Evolutionary conservation across 2,329 filamentous ascomycete genomes (phyloP).

Genomic region (Exserohilum rostratum): DNA sequence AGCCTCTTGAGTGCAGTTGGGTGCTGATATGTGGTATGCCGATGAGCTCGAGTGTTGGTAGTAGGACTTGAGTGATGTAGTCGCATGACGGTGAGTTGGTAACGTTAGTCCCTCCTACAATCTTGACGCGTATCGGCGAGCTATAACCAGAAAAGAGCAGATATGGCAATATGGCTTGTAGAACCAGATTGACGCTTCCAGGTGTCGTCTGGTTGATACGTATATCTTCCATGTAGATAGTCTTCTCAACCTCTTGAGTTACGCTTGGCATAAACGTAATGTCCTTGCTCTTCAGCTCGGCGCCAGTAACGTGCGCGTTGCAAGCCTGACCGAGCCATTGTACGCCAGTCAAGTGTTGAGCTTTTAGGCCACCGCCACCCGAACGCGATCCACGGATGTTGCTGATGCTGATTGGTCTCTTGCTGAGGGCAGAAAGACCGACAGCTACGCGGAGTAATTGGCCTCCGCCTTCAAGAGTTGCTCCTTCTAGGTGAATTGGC

Average conservation of each 20-base stretch:
- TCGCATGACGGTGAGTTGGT: conserved; percentile 62
- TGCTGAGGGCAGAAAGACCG: conserved; percentile 60
- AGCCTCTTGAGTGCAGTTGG: conserved; percentile 58
- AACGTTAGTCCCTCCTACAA: conserved; percentile 66
- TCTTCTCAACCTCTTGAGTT: background rate
- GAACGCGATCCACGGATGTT: conserved; percentile 61
- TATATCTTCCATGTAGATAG: conserved; percentile 35
- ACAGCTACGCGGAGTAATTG: conserved; percentile 65
- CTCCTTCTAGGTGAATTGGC: conserved; percentile 56
- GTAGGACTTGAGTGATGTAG: conserved; percentile 61
- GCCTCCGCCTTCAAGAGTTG: conserved; percentile 66
- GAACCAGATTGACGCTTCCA: conserved; percentile 61
- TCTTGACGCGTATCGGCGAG: conserved; percentile 45
- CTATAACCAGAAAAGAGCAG: conserved; percentile 52
- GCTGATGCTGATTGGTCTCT: conserved; percentile 56
- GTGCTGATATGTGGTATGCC: conserved; percentile 57
- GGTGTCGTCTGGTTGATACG: conserved; percentile 48
- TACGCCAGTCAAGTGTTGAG: conserved; percentile 63
- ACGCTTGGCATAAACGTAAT: conserved; percentile 46
- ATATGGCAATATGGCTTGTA: conserved; percentile 66
- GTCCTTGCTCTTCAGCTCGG: conserved; percentile 51
- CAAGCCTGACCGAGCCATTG: conserved; percentile 59
- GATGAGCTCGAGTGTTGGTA: conserved; percentile 59
- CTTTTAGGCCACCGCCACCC: conserved; percentile 61
- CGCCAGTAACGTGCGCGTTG: conserved; percentile 51